Percentiles rank a stretch among this genome's conserved stretches.
Conservation (phyloP, 1,284 basidiomycete genomes). For the Irpex sp. region DNA sequence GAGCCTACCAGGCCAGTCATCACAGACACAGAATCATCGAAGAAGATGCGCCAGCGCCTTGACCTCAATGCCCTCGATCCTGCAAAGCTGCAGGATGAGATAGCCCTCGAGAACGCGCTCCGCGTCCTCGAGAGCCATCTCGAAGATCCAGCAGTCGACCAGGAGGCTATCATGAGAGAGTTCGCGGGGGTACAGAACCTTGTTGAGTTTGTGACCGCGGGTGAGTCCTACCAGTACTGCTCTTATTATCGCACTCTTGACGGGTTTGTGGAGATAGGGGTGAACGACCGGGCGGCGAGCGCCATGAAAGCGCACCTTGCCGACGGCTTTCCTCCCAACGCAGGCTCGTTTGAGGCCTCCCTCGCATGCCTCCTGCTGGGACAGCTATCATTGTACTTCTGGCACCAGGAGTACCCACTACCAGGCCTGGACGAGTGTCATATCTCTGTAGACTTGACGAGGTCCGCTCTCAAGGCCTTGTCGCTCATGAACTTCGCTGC, state of each 20-base stretch:
- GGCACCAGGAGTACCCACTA: slow-evolving; percentile 9
- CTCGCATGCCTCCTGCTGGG: slow-evolving; percentile 2
- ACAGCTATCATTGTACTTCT: slow-evolving; percentile 12
- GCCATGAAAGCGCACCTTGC: slow-evolving; percentile 2
- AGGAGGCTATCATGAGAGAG: background rate
- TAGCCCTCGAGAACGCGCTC: slow-evolving; percentile 12
- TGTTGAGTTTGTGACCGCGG: background rate
- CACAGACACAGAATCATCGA: background rate
- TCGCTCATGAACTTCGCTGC: background rate
- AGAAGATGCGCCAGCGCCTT: background rate
- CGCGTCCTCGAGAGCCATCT: slow-evolving; percentile 12
- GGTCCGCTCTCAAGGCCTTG: slow-evolving; percentile 1
- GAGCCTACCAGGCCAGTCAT: background rate
- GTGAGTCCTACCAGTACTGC: background rate
- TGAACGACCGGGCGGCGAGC: background rate
- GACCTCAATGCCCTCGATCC: slow-evolving; percentile 10
- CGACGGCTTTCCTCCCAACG: slow-evolving; percentile 1
- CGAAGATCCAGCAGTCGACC: background rate
- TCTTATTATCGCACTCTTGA: too few relatives aligned
- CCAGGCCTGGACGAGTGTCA: slow-evolving; percentile 7
- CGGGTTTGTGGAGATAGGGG: slow-evolving; percentile 3
- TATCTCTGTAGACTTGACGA: slow-evolving; percentile 6
- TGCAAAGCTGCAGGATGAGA: slow-evolving; percentile 10
- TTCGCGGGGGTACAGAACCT: background rate
- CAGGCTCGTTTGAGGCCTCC: slow-evolving; percentile 6